Evolutionary conservation across 768 basidiomycete genomes (phyloP).

Genomic region (Russula sp.): DNA sequence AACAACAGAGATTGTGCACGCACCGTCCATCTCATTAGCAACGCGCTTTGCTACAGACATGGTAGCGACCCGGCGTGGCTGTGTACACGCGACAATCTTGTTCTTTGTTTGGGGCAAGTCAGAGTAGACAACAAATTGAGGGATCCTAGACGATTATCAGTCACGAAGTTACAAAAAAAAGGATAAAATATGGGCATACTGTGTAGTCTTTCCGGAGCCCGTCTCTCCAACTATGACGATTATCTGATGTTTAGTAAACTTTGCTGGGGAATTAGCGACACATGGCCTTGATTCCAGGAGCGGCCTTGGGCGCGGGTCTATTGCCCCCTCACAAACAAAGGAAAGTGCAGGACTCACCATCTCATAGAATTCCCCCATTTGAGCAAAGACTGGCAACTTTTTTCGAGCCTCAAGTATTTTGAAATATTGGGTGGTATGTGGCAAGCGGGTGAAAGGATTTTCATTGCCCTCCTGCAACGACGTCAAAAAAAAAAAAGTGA

Average conservation of each 20-base stretch:
- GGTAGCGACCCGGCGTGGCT: too few relatives aligned
- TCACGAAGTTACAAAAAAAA: too few relatives aligned
- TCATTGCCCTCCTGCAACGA: constrained; percentile 61
- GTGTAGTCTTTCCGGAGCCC: constrained; percentile 93
- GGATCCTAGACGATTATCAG: too few relatives aligned
- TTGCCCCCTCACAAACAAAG: constrained; percentile 32
- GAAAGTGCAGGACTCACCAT: constrained; percentile 56
- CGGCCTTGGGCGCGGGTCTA: constrained; percentile 35
- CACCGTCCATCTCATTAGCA: too few relatives aligned
- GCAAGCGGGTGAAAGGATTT: constrained; percentile 87
- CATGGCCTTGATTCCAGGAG: constrained; percentile 26
- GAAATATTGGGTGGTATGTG: constrained; percentile 74
- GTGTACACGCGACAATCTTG: too few relatives aligned
- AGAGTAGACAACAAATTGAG: too few relatives aligned
- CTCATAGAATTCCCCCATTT: constrained; percentile 92
- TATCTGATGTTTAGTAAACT: constrained; percentile 80
- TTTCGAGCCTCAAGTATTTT: constrained; percentile 83
- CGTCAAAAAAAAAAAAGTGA: constrained; percentile 6
- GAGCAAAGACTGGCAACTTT: constrained; percentile 85
- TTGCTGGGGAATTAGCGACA: constrained; percentile 35
- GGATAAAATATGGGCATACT: too few relatives aligned
- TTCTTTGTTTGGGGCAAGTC: too few relatives aligned
- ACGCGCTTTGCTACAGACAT: too few relatives aligned
- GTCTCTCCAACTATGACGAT: constrained; percentile 92
- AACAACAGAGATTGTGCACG: too few relatives aligned